Percentiles rank a stretch among this genome's conserved stretches.
phyloP scores from a whole-genome alignment of 192 early-diverging fungal species.

The Gigaspora rosea region DNA sequence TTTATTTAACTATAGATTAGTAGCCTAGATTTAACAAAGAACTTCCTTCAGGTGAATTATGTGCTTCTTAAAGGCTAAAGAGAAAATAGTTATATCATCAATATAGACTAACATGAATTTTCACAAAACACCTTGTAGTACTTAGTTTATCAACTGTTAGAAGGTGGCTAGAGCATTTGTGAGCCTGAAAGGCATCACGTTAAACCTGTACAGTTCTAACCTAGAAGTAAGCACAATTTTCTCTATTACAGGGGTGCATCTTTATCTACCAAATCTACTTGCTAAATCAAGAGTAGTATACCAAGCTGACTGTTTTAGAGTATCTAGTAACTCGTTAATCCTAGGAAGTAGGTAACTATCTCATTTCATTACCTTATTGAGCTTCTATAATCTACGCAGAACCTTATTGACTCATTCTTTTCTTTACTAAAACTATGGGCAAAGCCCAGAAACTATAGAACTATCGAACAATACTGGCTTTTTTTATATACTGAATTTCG shows the following conservation, averaged over 20 bases:
- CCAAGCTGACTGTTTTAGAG: conserved; percentile 23
- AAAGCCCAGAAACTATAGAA: neutral
- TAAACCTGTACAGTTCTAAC: conserved; percentile 19
- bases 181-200: too few species aligned
- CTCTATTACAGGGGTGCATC: conserved; percentile 15
- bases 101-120: neutral
- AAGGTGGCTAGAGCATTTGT: too few species aligned
- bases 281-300: conserved; percentile 51
- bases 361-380: conserved; percentile 57
- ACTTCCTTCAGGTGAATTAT: too few species aligned
- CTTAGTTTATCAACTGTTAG: too few species aligned
- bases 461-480: too few species aligned
- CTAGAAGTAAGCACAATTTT: conserved; percentile 20
- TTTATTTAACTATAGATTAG: too few species aligned
- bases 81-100: too few species aligned
- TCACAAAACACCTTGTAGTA: too few species aligned
- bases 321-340: conserved; percentile 47
- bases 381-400: conserved; percentile 49
- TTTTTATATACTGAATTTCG: too few species aligned
- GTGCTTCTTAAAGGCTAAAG: too few species aligned
- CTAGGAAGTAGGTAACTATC: conserved; percentile 49
- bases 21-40: too few species aligned
- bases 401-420: conserved; percentile 16
- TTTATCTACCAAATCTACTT: conserved; percentile 43
- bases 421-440: conserved; percentile 28